Evolutionary conservation across 2,329 filamentous ascomycete genomes (phyloP).

Genomic region (Hypoxylon sp.): DNA sequence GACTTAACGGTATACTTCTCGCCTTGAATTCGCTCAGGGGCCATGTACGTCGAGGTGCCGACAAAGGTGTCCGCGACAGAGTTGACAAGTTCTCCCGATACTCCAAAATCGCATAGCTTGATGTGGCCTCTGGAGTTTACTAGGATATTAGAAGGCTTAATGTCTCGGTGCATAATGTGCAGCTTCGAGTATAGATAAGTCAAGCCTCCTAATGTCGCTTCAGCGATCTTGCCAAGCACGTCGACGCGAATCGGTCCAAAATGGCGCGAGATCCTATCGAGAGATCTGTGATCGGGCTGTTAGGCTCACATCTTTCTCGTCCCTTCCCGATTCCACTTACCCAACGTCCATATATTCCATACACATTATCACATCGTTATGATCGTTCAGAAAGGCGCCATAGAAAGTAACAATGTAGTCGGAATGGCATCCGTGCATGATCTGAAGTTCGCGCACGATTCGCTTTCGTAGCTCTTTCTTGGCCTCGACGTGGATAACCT

Average conservation of each 20-base stretch:
- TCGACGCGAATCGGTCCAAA: slow-evolving; percentile 97
- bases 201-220: slow-evolving; percentile 92
- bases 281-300: slow-evolving; percentile 71
- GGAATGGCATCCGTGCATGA: slow-evolving; percentile 98
- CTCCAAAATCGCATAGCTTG: slow-evolving; percentile 98
- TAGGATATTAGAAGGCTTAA: slow-evolving; percentile 97
- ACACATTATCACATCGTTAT: slow-evolving; percentile 98
- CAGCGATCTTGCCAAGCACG: slow-evolving; percentile 96
- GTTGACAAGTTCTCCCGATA: slow-evolving; percentile 98
- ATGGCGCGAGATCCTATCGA: slow-evolving; percentile 93
- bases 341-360: slow-evolving; percentile 99
- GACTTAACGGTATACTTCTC: slow-evolving; percentile 98
- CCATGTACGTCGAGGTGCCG: slow-evolving; percentile 99
- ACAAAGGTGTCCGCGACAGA: slow-evolving; percentile 99
- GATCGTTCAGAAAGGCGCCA: slow-evolving; percentile 95
- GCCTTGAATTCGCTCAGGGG: slow-evolving; percentile 96
- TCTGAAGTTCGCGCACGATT: slow-evolving; percentile 96
- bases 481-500: slow-evolving; percentile 98
- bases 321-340: slow-evolving; percentile 69
- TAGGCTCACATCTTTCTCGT: slow-evolving; percentile 43
- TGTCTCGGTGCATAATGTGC: slow-evolving; percentile 98
- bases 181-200: slow-evolving; percentile 96
- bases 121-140: slow-evolving; percentile 95
- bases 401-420: slow-evolving; percentile 98
- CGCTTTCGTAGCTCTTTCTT: slow-evolving; percentile 98